Base-by-base conservation (phyloP, 2,329 filamentous ascomycete species). In the Colletotrichum cuscutae region DNA sequence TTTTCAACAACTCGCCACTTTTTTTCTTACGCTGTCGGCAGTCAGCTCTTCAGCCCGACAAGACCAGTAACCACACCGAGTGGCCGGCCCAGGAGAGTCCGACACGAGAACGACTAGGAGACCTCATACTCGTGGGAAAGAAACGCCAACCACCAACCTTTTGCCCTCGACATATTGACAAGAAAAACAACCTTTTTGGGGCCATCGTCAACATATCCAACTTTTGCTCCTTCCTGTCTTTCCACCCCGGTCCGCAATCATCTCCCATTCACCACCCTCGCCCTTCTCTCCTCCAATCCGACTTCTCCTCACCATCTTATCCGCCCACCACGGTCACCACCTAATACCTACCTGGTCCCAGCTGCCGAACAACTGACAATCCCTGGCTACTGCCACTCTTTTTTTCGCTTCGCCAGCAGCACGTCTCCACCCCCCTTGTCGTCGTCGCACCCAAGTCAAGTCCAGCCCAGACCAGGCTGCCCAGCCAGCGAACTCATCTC, bases 401-500 rank as follows among this genome's bases (percentile, higher is more conserved):
- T 65, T 67, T 72, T 65, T 70, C 71, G 66, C 60, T 72, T 72
- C 60, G 54, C 60, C 56, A 65, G 60, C 56, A 65, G 60, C 71
- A 28, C 24, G 13, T 72, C 58, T 54, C 46, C 60, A 26, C 30
- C 69, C 72, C 72, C 65, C 60, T 57, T 63, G 49, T 64, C 59
- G 60, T 65, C 49, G 56, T 65, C 66, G 49, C 46, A 61, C 70
- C 71, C 71, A 72, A 64, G 60, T 70, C 61, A 72, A 70, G 59
- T 65, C 46, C 46, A 72, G 54, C 70, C 59, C 59, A 72, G 70
- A 54, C 70, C 70, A 72, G 59, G 66, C 70, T 64, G 71, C 71
- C 60, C 56, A 72, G 71, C 66, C 60, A 72, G 59, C 71, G 60
- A 73, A 57, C 56, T 59, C 60, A 49, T 62, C 64, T 68, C 71